Evolutionary conservation across 73 alveolate genomes (phyloP).

Genomic region (Effrenium voratum): DNA sequence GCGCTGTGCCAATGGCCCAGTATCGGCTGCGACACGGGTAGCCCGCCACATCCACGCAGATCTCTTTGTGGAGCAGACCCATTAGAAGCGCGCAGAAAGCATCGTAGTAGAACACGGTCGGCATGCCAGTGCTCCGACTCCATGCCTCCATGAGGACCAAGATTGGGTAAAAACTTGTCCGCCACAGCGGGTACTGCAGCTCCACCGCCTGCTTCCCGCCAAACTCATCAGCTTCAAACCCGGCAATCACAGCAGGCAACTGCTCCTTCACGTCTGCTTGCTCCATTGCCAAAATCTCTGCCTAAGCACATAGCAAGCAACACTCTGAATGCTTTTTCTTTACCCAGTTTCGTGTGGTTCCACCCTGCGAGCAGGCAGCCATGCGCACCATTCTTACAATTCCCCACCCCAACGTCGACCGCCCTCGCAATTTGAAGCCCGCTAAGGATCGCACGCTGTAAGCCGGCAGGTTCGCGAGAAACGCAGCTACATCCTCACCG

Average conservation of each 20-base stretch:
- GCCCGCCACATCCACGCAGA: conserved; percentile 33
- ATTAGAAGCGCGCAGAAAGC: not conserved
- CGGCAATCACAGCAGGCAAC: no score
- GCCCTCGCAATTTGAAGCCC: no score
- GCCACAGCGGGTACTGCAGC: conserved; percentile 29
- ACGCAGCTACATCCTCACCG: no score
- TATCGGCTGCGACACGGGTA: conserved; percentile 27
- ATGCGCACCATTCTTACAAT: no score
- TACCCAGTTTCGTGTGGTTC: no score
- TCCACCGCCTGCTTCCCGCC: conserved; percentile 22
- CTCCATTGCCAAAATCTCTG: not conserved
- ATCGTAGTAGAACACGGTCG: conserved; percentile 8
- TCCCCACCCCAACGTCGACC: no score
- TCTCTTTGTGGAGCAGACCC: conserved; percentile 32
- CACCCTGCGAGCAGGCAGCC: no score
- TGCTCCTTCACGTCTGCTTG: not conserved
- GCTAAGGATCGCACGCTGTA: no score
- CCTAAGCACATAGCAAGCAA: no score
- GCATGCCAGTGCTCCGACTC: conserved; percentile 56
- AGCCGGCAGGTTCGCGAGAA: no score
- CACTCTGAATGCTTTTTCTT: no score
- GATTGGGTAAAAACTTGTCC: not conserved
- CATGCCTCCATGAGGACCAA: not conserved
- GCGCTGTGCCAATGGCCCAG: conserved; percentile 58
- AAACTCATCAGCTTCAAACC: not conserved